Percentiles rank a stretch among this genome's conserved stretches.
Evolutionary conservation across 805 yeast species (phyloP).

Genomic region (Metschnikowia baotianmanensis): DNA sequence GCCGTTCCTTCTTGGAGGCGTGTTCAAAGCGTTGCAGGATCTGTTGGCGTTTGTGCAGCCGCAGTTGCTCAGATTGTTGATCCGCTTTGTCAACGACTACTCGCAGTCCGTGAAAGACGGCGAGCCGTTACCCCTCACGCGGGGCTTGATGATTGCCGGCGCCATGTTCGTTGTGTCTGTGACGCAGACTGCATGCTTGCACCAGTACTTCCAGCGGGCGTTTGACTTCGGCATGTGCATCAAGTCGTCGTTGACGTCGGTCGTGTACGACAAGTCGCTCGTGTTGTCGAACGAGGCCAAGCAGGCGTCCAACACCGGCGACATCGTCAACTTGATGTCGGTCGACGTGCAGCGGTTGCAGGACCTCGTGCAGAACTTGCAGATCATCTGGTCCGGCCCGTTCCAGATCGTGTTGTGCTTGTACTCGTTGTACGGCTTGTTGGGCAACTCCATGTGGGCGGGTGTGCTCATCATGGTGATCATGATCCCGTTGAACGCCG

Average conservation of each 20-base stretch:
- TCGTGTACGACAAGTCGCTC: slow-evolving; percentile 66
- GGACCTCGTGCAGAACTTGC: slow-evolving; percentile 74
- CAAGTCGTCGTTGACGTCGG: slow-evolving; percentile 64
- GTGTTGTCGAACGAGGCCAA: slow-evolving; percentile 70
- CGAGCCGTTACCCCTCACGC: slow-evolving; percentile 59
- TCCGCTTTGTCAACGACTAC: slow-evolving; percentile 41
- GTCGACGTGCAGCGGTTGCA: slow-evolving; percentile 90
- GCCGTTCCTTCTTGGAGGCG: slow-evolving; percentile 67
- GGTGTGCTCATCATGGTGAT: slow-evolving; percentile 79
- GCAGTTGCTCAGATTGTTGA: slow-evolving; percentile 27
- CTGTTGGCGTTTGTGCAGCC: slow-evolving; percentile 47
- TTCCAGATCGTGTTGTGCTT: slow-evolving; percentile 81
- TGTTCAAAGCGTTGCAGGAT: slow-evolving; percentile 74
- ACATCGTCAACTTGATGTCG: slow-evolving; percentile 90
- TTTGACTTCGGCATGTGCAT: slow-evolving; percentile 77
- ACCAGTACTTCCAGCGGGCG: slow-evolving; percentile 74
- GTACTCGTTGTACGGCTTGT: slow-evolving; percentile 61
- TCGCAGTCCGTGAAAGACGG: slow-evolving; percentile 32
- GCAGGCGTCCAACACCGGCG: slow-evolving; percentile 78
- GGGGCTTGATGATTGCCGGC: slow-evolving; percentile 71
- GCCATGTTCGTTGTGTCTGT: slow-evolving; percentile 75
- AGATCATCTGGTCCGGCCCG: slow-evolving; percentile 90
- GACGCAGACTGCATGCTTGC: slow-evolving; percentile 72
- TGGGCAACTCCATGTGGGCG: slow-evolving; percentile 95
- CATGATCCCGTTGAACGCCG: slow-evolving; percentile 77